These are phyloP conservation scores for Pachyrhizus erosus DNA, from an alignment of 306 rosid species.

Conservation along the genomic window DNA sequence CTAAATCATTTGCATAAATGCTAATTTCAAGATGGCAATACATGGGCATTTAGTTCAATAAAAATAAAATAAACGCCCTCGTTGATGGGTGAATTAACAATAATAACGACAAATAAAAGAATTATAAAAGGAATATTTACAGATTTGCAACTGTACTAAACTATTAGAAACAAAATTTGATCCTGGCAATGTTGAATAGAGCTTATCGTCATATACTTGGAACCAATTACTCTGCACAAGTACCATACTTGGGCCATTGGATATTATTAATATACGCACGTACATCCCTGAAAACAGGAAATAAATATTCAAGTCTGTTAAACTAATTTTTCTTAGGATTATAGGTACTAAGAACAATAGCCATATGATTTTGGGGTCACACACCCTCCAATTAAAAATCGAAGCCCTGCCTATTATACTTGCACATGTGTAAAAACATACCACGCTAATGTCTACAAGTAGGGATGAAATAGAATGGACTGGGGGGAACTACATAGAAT, in stretches of 20 bases:
- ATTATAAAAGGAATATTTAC: conserved; percentile 54
- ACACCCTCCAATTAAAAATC: not conserved
- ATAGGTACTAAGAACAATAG: not conserved
- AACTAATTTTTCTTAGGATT: not conserved
- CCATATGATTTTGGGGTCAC: not conserved
- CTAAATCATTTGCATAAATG: not conserved
- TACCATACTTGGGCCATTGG: conserved; percentile 37
- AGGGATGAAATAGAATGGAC: not conserved
- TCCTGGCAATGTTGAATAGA: conserved; percentile 40
- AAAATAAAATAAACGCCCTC: conserved; percentile 41
- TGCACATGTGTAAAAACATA: not conserved
- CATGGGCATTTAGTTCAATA: conserved; percentile 44
- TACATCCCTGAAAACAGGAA: not conserved
- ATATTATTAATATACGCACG: not conserved
- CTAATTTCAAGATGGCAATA: conserved; percentile 45
- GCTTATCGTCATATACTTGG: conserved; percentile 7
- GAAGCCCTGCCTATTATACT: too few species aligned
- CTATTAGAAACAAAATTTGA: conserved; percentile 39
- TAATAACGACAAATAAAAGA: not conserved
- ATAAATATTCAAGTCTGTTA: not conserved
- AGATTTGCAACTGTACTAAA: conserved; percentile 32
- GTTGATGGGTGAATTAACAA: conserved; percentile 32
- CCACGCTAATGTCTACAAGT: not conserved
- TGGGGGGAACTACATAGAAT: not conserved
- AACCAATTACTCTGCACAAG: conserved; percentile 47